These are phyloP conservation scores for Coemansia sp. DNA, from an alignment of 192 early-diverging fungal species.

Conservation along the genomic window DNA sequence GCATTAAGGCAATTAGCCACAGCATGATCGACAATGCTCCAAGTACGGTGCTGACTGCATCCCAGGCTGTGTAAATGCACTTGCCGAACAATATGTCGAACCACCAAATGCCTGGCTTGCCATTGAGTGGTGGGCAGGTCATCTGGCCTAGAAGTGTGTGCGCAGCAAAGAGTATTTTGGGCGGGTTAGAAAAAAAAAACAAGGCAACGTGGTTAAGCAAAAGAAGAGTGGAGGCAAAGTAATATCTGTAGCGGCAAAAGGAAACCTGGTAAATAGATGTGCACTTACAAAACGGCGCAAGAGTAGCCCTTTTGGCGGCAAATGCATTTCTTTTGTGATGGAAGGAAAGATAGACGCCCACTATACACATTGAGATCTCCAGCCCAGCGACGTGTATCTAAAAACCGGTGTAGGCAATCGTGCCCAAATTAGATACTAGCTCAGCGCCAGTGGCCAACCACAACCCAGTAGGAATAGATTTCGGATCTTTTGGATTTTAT, in stretches of 20 bases:
- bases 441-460: background rate
- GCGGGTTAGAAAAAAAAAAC: background rate
- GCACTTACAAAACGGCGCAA: background rate
- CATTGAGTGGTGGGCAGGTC: constrained; percentile 15
- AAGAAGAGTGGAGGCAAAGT: background rate
- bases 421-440: background rate
- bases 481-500: background rate
- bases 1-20: constrained; percentile 31
- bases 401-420: background rate
- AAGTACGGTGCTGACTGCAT: constrained; percentile 10
- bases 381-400: background rate
- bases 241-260: background rate
- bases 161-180: background rate
- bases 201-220: background rate
- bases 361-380: background rate
- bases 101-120: constrained; percentile 25
- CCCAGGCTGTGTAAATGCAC: constrained; percentile 23
- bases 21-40: constrained; percentile 19
- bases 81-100: constrained; percentile 8
- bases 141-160: background rate
- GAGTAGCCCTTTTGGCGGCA: background rate
- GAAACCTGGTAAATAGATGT: background rate
- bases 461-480: background rate
- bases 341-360: background rate
- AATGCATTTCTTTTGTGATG: background rate